These are phyloP conservation scores for Silene uniflora DNA, from an alignment of 148 eudicot genomes.

Conservation along the genomic window DNA sequence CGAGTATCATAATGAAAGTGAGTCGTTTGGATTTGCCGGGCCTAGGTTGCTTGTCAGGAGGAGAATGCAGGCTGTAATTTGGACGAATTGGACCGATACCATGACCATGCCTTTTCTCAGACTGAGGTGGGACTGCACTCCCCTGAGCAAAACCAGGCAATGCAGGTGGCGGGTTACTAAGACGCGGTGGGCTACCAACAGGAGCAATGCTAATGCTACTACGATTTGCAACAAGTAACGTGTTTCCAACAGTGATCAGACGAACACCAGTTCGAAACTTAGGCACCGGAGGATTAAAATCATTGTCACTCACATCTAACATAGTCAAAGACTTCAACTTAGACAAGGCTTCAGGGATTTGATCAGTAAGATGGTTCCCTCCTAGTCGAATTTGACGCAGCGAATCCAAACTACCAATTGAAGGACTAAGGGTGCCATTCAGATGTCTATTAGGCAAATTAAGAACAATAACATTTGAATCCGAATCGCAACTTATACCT, in stretches of 20 bases:
- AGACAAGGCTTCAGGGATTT: slow-evolving; percentile 43
- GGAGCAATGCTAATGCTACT: slow-evolving; percentile 26
- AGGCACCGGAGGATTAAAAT: slow-evolving; percentile 59
- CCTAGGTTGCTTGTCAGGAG: background rate
- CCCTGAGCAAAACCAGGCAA: slow-evolving; percentile 24
- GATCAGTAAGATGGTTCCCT: slow-evolving; percentile 45
- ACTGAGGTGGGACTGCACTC: slow-evolving; percentile 19
- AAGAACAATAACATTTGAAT: slow-evolving; percentile 39
- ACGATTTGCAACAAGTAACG: slow-evolving; percentile 27
- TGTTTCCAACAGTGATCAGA: slow-evolving; percentile 46
- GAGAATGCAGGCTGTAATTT: slow-evolving; percentile 12
- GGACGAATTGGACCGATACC: slow-evolving; percentile 22
- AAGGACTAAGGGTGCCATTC: slow-evolving; percentile 65
- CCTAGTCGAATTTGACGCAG: slow-evolving; percentile 45
- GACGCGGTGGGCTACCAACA: slow-evolving; percentile 22
- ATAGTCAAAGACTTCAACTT: slow-evolving; percentile 46
- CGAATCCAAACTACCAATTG: slow-evolving; percentile 42
- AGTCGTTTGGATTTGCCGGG: slow-evolving; percentile 22
- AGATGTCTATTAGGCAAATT: slow-evolving; percentile 52
- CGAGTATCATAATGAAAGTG: slow-evolving; percentile 24
- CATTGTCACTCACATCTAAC: slow-evolving; percentile 54
- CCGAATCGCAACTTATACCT: slow-evolving; percentile 51
- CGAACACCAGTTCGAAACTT: slow-evolving; percentile 41
- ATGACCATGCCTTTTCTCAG: slow-evolving; percentile 17
- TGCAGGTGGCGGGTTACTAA: slow-evolving; percentile 21